Conservation (phyloP, 805 yeast genomes). For the Ogataea pilisensis region DNA sequence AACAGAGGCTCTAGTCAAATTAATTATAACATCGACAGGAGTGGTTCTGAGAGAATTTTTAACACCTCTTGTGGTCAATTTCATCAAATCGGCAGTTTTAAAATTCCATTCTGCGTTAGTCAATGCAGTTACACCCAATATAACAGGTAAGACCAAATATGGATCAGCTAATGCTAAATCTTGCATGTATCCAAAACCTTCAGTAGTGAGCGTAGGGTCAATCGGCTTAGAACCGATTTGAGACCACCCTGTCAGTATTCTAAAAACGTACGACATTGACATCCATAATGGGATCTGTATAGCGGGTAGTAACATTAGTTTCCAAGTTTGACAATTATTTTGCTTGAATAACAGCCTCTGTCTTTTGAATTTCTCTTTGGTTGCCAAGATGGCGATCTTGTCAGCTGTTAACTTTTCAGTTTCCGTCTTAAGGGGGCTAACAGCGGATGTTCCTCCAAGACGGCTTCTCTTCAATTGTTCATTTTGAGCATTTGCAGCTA, state of each 20-base stretch:
- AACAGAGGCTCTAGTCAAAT: slow-evolving; percentile 67
- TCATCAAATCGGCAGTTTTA: slow-evolving; percentile 53
- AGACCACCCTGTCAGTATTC: slow-evolving; percentile 71
- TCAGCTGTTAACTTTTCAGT: slow-evolving; percentile 57
- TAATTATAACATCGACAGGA: slow-evolving; percentile 59
- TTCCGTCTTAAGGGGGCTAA: slow-evolving; percentile 26
- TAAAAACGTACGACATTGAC: slow-evolving; percentile 66
- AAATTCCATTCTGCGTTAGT: slow-evolving; percentile 82
- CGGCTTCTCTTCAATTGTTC: slow-evolving; percentile 28
- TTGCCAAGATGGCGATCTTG: slow-evolving; percentile 67
- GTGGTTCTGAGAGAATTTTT: slow-evolving; percentile 48
- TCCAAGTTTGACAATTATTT: slow-evolving; percentile 74
- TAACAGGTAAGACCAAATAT: slow-evolving; percentile 59
- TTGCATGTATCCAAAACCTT: slow-evolving; percentile 57
- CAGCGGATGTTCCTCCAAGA: slow-evolving; percentile 9
- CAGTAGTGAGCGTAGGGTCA: slow-evolving; percentile 46
- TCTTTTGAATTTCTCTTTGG: slow-evolving; percentile 73
- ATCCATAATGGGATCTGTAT: slow-evolving; percentile 89
- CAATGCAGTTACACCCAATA: slow-evolving; percentile 66
- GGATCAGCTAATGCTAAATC: slow-evolving; percentile 63
- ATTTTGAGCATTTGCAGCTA: slow-evolving; percentile 44
- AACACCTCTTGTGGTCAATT: slow-evolving; percentile 36
- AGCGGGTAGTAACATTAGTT: slow-evolving; percentile 67
- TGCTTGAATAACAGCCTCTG: slow-evolving; percentile 67
- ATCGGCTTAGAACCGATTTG: slow-evolving; percentile 38